A percentile compares a stretch with the other conserved stretches of the same genome.
phyloP scores from a whole-genome alignment of 345 rosid species.

The Syzygium aromaticum region DNA sequence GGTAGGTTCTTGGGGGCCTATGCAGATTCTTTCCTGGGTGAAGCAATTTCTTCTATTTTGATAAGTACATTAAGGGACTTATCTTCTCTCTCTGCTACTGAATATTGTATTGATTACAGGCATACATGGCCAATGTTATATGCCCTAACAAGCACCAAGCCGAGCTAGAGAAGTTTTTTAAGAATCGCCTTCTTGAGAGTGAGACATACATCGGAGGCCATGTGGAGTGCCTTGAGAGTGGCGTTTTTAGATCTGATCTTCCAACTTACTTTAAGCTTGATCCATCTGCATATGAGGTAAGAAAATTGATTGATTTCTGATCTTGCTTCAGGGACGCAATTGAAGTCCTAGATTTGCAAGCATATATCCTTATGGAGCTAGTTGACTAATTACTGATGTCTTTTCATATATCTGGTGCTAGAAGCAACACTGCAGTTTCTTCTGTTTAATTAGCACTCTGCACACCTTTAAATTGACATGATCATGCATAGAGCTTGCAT shows the following conservation, averaged over 20 bases:
- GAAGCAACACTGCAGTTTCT: background rate
- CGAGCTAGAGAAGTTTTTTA: constrained; percentile 77
- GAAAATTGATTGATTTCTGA: constrained; percentile 9
- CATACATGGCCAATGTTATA: constrained; percentile 84
- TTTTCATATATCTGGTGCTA: background rate
- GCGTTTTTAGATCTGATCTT: constrained; percentile 95
- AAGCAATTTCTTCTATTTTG: background rate
- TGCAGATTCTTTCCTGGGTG: background rate
- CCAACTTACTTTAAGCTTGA: constrained; percentile 91
- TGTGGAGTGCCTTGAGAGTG: constrained; percentile 99
- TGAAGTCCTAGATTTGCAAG: background rate
- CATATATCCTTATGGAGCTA: background rate
- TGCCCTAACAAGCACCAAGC: constrained; percentile 98
- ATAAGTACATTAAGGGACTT: background rate
- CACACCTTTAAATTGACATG: background rate
- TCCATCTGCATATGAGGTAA: constrained; percentile 68
- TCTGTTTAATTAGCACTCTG: background rate
- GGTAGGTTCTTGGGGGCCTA: constrained; percentile 33
- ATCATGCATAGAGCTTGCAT: background rate
- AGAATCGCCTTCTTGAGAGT: constrained; percentile 82
- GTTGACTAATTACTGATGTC: background rate
- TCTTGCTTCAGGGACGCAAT: background rate
- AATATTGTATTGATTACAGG: constrained; percentile 32
- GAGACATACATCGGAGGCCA: constrained; percentile 98
- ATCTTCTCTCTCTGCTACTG: background rate